Percentiles rank a stretch among this genome's conserved stretches.
phyloP scores from a whole-genome alignment of 495 filamentous ascomycete species.

The Tuber umbilicatum region DNA sequence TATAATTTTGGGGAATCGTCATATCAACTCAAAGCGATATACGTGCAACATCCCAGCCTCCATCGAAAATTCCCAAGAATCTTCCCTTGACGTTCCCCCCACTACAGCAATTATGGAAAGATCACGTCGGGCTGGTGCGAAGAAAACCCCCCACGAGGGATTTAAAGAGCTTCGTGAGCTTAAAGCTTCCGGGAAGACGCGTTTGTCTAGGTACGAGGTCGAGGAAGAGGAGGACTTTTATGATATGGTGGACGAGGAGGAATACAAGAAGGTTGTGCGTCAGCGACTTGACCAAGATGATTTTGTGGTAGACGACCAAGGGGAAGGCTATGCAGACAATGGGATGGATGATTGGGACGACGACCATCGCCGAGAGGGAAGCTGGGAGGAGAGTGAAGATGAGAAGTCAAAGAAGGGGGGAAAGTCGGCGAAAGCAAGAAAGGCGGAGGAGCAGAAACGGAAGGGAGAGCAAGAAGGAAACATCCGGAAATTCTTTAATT shows the following conservation, averaged over 20 bases:
- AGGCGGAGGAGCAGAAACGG: conserved; percentile 80
- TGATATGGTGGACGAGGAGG: conserved; percentile 94
- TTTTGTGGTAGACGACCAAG: conserved; percentile 94
- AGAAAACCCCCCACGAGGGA: conserved; percentile 41
- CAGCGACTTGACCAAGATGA: conserved; percentile 87
- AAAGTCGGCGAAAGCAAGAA: conserved; percentile 67
- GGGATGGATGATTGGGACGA: conserved; percentile 87
- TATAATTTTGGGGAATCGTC: not conserved
- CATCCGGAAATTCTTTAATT: conserved; percentile 84
- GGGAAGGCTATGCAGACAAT: conserved; percentile 90
- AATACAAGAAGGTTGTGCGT: conserved; percentile 91
- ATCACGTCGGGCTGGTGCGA: conserved; percentile 29
- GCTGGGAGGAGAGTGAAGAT: conserved; percentile 30
- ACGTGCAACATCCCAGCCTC: conserved; percentile 15
- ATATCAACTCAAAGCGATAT: not conserved
- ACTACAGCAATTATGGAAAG: conserved; percentile 29
- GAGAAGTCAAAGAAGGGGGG: conserved; percentile 19
- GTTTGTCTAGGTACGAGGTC: conserved; percentile 79
- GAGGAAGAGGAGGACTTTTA: conserved; percentile 79
- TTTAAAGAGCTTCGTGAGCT: conserved; percentile 79
- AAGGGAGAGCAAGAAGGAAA: conserved; percentile 80
- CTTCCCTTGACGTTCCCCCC: not conserved
- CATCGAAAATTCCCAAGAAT: not conserved
- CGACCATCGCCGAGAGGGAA: conserved; percentile 31
- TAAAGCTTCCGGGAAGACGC: conserved; percentile 82